These are phyloP conservation scores for Hibiscus syriacus DNA, from an alignment of 345 rosid genomes.

Conservation along the genomic window DNA sequence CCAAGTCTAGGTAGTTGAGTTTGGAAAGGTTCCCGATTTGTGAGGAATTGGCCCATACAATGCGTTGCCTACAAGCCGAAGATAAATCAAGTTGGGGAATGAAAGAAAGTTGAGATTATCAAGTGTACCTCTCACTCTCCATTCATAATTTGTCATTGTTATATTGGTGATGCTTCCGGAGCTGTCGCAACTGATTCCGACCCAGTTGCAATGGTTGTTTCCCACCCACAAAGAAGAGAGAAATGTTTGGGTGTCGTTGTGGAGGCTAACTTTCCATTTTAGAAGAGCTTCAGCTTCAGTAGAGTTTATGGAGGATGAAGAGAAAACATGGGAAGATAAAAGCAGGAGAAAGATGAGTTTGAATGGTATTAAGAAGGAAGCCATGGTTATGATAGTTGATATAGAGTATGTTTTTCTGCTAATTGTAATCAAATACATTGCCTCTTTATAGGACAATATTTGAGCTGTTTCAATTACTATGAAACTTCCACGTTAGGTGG, in stretches of 20 bases:
- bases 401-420: not conserved
- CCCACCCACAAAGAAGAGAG: not conserved
- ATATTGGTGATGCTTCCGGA: not conserved
- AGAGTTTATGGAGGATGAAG: not conserved
- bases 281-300: not conserved
- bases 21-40: not conserved
- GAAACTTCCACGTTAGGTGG: not conserved
- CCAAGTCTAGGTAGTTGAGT: not conserved
- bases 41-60: not conserved
- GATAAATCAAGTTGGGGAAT: not conserved
- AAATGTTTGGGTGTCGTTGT: not conserved
- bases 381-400: not conserved
- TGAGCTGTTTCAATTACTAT: not conserved
- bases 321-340: not conserved
- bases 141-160: not conserved
- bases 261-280: not conserved
- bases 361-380: not conserved
- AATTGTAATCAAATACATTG: not conserved
- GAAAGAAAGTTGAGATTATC: not conserved
- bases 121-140: not conserved
- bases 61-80: not conserved
- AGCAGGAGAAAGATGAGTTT: not conserved
- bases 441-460: not conserved
- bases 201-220: not conserved
- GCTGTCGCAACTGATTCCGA: not conserved